These are phyloP conservation scores for Bimuria novae-zelandiae DNA, from an alignment of 2,329 filamentous ascomycete genomes.

Conservation along the genomic window DNA sequence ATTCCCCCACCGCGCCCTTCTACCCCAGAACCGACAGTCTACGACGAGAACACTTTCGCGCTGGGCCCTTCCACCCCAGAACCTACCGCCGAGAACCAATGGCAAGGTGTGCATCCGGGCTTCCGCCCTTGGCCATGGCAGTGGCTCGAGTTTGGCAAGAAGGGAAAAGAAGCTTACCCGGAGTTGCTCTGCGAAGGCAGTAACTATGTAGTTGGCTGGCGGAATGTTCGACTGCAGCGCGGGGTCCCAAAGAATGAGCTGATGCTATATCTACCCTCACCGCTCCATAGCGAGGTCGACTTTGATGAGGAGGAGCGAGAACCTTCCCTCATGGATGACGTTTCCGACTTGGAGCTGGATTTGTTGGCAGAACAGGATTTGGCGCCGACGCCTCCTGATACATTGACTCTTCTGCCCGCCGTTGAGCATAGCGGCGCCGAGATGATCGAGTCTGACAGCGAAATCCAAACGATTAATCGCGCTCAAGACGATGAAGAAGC, in stretches of 20 bases:
- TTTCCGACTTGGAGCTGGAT: neutral
- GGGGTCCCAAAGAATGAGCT: neutral
- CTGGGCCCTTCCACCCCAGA: conserved; percentile 2
- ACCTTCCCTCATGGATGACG: neutral
- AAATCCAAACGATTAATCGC: neutral
- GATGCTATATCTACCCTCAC: neutral
- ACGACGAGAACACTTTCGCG: neutral
- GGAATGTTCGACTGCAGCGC: neutral
- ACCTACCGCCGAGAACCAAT: neutral
- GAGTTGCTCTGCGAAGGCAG: neutral
- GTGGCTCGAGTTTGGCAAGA: neutral
- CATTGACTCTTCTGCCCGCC: neutral
- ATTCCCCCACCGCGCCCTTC: no score
- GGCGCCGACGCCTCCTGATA: neutral
- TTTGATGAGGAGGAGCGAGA: neutral
- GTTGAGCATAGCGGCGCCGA: neutral
- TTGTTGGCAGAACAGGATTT: neutral
- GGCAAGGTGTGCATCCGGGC: neutral
- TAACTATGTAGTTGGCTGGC: neutral
- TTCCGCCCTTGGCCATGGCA: neutral
- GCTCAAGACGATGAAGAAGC: neutral
- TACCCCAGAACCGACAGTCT: no score
- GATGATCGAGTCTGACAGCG: neutral
- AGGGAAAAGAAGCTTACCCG: neutral
- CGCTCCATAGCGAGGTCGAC: neutral